phyloP scores from a whole-genome alignment of 768 basidiomycete genomes.

The Mycena pura region DNA sequence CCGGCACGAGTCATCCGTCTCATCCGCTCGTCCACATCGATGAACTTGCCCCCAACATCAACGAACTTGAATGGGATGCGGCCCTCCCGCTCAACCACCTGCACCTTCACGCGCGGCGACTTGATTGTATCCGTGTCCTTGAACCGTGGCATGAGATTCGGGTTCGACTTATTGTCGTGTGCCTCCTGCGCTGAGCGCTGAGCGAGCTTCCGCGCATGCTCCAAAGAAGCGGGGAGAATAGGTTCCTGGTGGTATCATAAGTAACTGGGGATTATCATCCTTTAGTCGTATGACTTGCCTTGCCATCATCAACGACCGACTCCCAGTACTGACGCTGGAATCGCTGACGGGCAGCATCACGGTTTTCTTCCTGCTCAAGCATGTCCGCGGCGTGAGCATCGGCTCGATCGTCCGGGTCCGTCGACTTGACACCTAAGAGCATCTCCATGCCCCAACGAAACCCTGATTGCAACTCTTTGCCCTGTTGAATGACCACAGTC shows the following conservation, averaged over 20 bases:
- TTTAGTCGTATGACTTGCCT: constrained; percentile 48
- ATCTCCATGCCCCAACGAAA: constrained; percentile 85
- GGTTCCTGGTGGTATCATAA: constrained; percentile 55
- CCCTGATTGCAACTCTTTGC: constrained; percentile 75
- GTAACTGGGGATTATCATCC: background rate
- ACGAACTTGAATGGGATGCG: constrained; percentile 70
- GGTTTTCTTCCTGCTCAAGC: constrained; percentile 61
- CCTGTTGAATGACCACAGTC: constrained; percentile 48
- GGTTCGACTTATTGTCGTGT: constrained; percentile 46
- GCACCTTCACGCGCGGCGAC: constrained; percentile 43
- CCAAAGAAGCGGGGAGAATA: constrained; percentile 62
- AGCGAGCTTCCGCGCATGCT: constrained; percentile 51
- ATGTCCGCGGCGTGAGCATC: constrained; percentile 68
- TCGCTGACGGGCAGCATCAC: constrained; percentile 62
- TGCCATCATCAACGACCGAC: constrained; percentile 68
- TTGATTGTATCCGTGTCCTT: constrained; percentile 45
- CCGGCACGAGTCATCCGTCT: constrained; percentile 57
- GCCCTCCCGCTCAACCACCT: constrained; percentile 47
- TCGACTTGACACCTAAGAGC: constrained; percentile 64
- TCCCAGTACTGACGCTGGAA: constrained; percentile 85
- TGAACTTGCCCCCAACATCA: constrained; percentile 76
- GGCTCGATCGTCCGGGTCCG: background rate
- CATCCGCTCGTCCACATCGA: constrained; percentile 60
- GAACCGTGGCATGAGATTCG: constrained; percentile 45
- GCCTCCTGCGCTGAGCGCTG: constrained; percentile 40